A percentile compares a stretch with the other conserved stretches of the same genome.
Conservation (phyloP, 2,329 filamentous ascomycete genomes). For the Boeremia lycopersici region DNA sequence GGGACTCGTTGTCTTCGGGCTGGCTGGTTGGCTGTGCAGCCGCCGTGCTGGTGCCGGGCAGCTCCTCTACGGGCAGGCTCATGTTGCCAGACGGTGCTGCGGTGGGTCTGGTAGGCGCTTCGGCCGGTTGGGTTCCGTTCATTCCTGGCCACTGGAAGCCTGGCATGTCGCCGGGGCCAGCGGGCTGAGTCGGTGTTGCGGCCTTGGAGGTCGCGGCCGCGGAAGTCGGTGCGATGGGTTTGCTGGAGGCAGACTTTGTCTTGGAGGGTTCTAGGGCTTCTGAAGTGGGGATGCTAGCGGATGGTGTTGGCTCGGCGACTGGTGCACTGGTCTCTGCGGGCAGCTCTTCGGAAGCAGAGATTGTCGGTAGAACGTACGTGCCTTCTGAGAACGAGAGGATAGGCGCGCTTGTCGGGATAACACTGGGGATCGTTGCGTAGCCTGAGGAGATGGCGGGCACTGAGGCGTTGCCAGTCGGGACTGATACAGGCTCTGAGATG, state of each 20-base stretch:
- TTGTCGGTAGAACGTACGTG: slow-evolving; percentile 2
- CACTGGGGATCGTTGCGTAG: slow-evolving; percentile 13
- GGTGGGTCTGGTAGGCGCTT: slow-evolving; percentile 1
- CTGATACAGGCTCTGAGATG: slow-evolving; percentile 15
- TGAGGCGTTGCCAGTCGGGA: slow-evolving; percentile 17
- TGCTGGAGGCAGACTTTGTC: slow-evolving; percentile 2
- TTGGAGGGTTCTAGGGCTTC: slow-evolving; percentile 2
- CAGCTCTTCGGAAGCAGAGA: neutral
- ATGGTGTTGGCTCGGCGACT: neutral
- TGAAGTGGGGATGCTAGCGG: slow-evolving; percentile 3
- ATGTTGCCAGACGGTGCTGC: slow-evolving; percentile 5
- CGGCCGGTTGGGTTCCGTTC: slow-evolving; percentile 12
- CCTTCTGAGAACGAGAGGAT: slow-evolving; percentile 4
- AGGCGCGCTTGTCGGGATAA: slow-evolving; percentile 7
- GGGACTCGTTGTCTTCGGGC: neutral
- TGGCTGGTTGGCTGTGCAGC: slow-evolving; percentile 1
- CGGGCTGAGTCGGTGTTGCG: slow-evolving; percentile 11
- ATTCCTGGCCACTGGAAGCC: slow-evolving; percentile 31
- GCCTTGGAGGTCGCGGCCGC: slow-evolving; percentile 4
- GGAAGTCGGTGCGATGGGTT: slow-evolving; percentile 10
- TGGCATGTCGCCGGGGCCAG: slow-evolving; percentile 19
- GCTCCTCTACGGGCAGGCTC: slow-evolving; percentile 2
- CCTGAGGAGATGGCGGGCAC: slow-evolving; percentile 7
- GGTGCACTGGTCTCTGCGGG: slow-evolving; percentile 5
- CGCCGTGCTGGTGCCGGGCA: neutral